phyloP scores from a whole-genome alignment of 257 asterid species.

The Coffea canephora region DNA sequence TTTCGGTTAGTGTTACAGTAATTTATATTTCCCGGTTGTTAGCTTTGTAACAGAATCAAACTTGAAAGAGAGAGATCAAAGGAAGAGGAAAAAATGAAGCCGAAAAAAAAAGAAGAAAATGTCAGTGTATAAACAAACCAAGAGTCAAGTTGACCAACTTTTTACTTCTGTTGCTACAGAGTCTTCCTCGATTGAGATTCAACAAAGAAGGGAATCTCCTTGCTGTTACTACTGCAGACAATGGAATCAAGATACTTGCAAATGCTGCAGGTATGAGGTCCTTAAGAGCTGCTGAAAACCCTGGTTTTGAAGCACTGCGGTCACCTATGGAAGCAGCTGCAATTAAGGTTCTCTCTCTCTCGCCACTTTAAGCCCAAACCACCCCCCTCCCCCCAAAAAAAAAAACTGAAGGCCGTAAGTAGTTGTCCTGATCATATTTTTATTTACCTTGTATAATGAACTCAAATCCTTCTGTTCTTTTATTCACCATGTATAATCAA shows the following conservation, averaged over 20 bases:
- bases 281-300: conserved; percentile 64
- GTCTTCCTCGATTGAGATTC: conserved; percentile 85
- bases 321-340: conserved; percentile 80
- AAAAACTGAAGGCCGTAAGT: neutral
- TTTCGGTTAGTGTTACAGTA: conserved; percentile 53
- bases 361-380: neutral
- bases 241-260: conserved; percentile 87
- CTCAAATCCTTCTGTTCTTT: conserved; percentile 1
- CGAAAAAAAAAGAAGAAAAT: neutral
- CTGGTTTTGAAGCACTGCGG: conserved; percentile 77
- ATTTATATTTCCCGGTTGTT: neutral
- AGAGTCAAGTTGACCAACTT: conserved; percentile 15
- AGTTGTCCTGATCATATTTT: neutral
- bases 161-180: conserved; percentile 44
- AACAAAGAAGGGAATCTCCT: conserved; percentile 96
- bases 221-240: conserved; percentile 86
- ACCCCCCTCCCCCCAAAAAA: neutral
- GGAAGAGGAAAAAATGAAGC: neutral
- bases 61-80: neutral
- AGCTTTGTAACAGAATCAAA: neutral
- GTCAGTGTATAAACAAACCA: neutral
- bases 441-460: no score
- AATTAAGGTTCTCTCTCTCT: conserved; percentile 53
- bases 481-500: neutral
- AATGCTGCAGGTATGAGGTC: conserved; percentile 83